Evolutionary conservation across 306 rosid genomes (phyloP), one percentile per base, ranked within the genome.

Genomic region (Cicer judaicum): DNA sequence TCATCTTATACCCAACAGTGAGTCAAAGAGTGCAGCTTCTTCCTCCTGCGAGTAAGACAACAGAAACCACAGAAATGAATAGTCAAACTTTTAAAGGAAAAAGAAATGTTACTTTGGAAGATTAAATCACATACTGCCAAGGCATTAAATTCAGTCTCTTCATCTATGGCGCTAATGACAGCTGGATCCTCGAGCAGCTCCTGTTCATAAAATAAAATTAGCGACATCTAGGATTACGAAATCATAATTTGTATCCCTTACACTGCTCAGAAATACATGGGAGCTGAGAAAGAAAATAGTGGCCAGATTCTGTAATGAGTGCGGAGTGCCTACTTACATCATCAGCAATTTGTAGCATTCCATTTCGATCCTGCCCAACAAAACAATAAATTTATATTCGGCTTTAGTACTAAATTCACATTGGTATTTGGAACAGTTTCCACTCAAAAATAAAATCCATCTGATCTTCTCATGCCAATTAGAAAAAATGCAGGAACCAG

Each of bases 61-160:
- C 70, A 10, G 73, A 69, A 68, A 44, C 46, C 41, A 76, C 64
- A 64, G 7, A 34, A 75, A 71, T 46, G 49, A 77, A 34, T 59
- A 10, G 66, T 66, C 68, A 41, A 54, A 50, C 29, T 55, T 39
- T 10, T 38, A 11, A 40, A 64, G 56, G 43, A 70, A 39, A 43
- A 11, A 49, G 46, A 60, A 62, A 21, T 14, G 14, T 8, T 43
- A n/a, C 79, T 44, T 48, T 62, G 44, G 77, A 66, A 78, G 42
- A 76, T 68, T 24, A 75, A 81, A 73, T 39, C 56, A 73, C 91
- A 44, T 88, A 93, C 97, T 93, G 88, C 93, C 88, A 93, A 82
- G 55, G 98, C 97, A 52, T 93, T 93, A 72, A 93, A 93, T 86
- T 93, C 96, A 10, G 98, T 93, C 83, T 93, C 98, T 84, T 93